Conservation (phyloP, 768 basidiomycete genomes). For the Auriscalpium microsporum region DNA sequence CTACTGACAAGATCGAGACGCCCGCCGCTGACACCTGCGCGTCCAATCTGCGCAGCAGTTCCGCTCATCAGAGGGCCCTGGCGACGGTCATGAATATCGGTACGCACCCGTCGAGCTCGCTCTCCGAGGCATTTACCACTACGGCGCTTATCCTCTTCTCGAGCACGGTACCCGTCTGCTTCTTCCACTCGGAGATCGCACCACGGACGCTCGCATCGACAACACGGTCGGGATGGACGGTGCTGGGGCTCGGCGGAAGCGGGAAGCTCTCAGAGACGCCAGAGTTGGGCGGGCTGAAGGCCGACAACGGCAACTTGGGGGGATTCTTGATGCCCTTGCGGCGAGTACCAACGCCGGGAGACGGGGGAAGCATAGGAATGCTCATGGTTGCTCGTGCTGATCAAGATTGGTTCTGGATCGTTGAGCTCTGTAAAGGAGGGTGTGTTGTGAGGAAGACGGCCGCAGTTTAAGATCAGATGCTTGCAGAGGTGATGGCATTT, state of each 20-base stretch:
- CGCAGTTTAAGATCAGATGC: too few relatives aligned
- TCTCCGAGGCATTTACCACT: slow-evolving; percentile 26
- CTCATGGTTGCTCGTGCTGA: too few relatives aligned
- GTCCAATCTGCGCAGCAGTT: slow-evolving; percentile 8
- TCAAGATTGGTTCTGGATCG: too few relatives aligned
- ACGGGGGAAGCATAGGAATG: slow-evolving; percentile 20
- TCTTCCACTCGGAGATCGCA: slow-evolving; percentile 41
- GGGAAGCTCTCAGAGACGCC: slow-evolving; percentile 62
- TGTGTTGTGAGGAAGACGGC: too few relatives aligned
- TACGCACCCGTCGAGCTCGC: slow-evolving; percentile 38
- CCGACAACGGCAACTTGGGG: slow-evolving; percentile 68
- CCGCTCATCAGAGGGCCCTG: background rate
- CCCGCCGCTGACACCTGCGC: slow-evolving; percentile 9
- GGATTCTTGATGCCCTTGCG: slow-evolving; percentile 58
- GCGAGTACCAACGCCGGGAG: slow-evolving; percentile 38
- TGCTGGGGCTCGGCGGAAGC: slow-evolving; percentile 57
- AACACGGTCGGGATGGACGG: slow-evolving; percentile 52
- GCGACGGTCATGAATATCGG: background rate
- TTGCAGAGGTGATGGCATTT: too few relatives aligned
- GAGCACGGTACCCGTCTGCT: slow-evolving; percentile 38
- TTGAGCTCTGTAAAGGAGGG: too few relatives aligned
- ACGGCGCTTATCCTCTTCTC: slow-evolving; percentile 42
- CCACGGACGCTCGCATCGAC: slow-evolving; percentile 62
- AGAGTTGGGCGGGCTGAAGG: slow-evolving; percentile 64
- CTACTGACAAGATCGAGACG: slow-evolving; percentile 38